Conservation (phyloP, 169 alveolate species). For the Eimeria praecox region DNA sequence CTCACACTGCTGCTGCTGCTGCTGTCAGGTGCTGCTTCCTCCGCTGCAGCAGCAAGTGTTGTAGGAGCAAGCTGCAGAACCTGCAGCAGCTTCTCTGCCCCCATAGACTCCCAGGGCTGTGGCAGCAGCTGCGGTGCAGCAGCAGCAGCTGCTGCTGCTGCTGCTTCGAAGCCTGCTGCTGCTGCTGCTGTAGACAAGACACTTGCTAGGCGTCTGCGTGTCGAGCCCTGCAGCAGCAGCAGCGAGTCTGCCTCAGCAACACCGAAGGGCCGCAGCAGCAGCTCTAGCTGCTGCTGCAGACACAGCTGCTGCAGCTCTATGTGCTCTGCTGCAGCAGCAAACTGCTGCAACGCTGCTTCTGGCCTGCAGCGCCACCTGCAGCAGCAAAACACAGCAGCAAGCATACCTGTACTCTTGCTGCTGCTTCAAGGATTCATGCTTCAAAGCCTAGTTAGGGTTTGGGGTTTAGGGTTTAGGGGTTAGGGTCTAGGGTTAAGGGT, state of each 20-base stretch:
- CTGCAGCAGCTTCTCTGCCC: not conserved
- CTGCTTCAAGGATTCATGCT: too few species aligned
- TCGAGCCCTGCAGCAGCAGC: constrained; percentile 36
- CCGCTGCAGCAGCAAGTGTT: not conserved
- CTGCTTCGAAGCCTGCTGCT: constrained; percentile 30
- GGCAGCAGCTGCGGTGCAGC: constrained; percentile 16
- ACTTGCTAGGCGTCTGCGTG: not conserved
- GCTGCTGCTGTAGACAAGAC: constrained; percentile 32
- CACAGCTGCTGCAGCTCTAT: not conserved
- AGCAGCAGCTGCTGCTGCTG: constrained; percentile 25
- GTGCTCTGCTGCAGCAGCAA: constrained; percentile 19
- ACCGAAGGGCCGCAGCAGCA: constrained; percentile 60
- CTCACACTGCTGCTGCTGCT: not conserved
- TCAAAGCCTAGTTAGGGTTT: too few species aligned
- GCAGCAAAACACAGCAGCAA: not conserved
- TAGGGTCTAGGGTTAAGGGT: not conserved
- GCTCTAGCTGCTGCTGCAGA: constrained; percentile 50
- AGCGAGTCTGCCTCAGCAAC: constrained; percentile 12
- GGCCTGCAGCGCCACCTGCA: constrained; percentile 65
- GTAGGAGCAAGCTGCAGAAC: constrained; percentile 7
- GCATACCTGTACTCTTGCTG: too few species aligned
- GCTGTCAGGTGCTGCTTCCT: not conserved
- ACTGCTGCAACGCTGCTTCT: constrained; percentile 33
- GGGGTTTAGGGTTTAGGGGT: not conserved
- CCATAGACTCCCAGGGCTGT: constrained; percentile 21